A percentile compares a stretch with the other conserved stretches of the same genome.
Conservation (phyloP, 176 grass and related monocot species). For the Luzula sylvatica region DNA sequence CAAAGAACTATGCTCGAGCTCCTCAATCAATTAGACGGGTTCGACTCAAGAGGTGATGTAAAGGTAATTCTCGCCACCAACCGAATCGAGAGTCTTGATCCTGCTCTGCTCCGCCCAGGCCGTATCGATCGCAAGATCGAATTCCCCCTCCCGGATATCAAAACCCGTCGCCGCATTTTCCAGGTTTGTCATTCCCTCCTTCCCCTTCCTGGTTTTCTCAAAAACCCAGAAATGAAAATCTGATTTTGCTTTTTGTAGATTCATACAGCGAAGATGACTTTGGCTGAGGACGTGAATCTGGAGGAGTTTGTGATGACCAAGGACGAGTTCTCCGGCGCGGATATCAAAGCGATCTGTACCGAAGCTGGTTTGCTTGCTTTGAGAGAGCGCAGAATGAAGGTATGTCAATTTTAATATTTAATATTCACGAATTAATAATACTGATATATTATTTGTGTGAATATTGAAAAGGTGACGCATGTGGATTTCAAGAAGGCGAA, state of each 20-base stretch:
- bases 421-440: slow-evolving; percentile 1
- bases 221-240: background rate
- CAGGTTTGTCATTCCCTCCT: slow-evolving; percentile 25
- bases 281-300: slow-evolving; percentile 78
- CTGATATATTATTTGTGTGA: slow-evolving; percentile 5
- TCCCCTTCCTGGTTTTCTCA: background rate
- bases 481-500: slow-evolving; percentile 89
- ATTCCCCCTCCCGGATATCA: slow-evolving; percentile 80
- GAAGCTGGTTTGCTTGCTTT: slow-evolving; percentile 83
- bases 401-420: slow-evolving; percentile 1
- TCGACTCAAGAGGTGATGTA: slow-evolving; percentile 76
- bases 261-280: slow-evolving; percentile 77
- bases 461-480: slow-evolving; percentile 54
- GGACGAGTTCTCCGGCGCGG: slow-evolving; percentile 74
- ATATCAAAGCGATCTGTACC: slow-evolving; percentile 84
- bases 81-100: slow-evolving; percentile 77
- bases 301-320: slow-evolving; percentile 93
- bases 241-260: slow-evolving; percentile 38
- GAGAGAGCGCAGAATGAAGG: slow-evolving; percentile 83
- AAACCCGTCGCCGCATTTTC: slow-evolving; percentile 77
- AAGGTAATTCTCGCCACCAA: slow-evolving; percentile 93
- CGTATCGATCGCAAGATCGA: slow-evolving; percentile 81
- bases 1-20: slow-evolving; percentile 84
- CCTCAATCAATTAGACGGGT: slow-evolving; percentile 83
- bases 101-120: slow-evolving; percentile 69